Base-by-base conservation (phyloP, 768 basidiomycete genomes). In the Mycena haematopus region DNA sequence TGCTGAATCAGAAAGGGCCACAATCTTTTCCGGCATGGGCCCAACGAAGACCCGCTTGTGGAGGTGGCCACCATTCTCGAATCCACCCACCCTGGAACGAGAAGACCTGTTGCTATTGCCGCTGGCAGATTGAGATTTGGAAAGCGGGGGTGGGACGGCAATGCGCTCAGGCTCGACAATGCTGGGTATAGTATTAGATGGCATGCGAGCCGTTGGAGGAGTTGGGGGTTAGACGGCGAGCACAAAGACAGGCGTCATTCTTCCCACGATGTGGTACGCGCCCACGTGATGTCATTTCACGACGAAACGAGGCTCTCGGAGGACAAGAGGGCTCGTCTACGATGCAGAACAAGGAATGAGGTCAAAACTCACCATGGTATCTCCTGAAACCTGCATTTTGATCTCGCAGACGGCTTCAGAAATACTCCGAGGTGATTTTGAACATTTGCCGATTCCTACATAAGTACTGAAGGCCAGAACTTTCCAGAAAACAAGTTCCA, bases 1-100 rank as follows among this genome's bases (percentile, higher is more conserved):
- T 6, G 58, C 47, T n/a, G 71, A 72, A 65, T 84, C 79, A 47
- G 76, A 74, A 53, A 72, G 74, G 4, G 75, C 75, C 57, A 85
- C 74, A 58, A 86, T 78, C 58, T 80, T 84, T 69, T 88, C 86
- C 14, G 91, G 91, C 79, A 93, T 81, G 4, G 92, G 89, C 0
- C 92, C 92, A 46, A 94, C 79, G 74, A 93, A 93, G 55, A 88
- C 73, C 31, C 92, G 82, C 57, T 44, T 45, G 22, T 60, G 65
- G 9, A 36, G 33, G 25, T 79, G 79, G 62, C 77, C 77, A 29
- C 68, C 72, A 72, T 82, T 78, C n/a, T 64, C 63, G 29, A 22
- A 7, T 10, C 27, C 40, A 8, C 17, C 36, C 8, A 38, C 13
- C 7, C n/a, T 42, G 40, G 52, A 53, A 17, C 17, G 31, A 17